These are phyloP conservation scores for Macadamia tetraphylla DNA, from an alignment of 164 flowering plant genomes.

Conservation along the genomic window DNA sequence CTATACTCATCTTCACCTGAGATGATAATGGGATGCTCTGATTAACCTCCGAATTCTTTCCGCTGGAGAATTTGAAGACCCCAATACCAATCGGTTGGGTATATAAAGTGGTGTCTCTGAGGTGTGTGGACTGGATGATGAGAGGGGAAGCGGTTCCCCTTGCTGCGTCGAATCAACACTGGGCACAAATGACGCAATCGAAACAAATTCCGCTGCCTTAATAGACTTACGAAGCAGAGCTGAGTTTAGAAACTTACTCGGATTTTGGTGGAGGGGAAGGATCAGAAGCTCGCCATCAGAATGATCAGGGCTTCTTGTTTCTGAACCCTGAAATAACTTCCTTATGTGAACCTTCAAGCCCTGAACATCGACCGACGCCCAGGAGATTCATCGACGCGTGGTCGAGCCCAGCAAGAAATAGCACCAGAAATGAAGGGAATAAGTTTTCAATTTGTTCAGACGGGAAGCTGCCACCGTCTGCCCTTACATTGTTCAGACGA, in stretches of 20 bases:
- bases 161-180: background rate
- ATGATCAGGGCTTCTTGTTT: conserved; percentile 23
- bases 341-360: background rate
- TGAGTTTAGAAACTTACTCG: background rate
- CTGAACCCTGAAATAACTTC: conserved; percentile 19
- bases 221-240: conserved; percentile 18
- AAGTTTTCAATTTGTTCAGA: conserved; percentile 5
- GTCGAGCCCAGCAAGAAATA: conserved; percentile 29
- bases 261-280: conserved; percentile 6
- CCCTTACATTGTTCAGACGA: conserved; percentile 32
- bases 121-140: conserved; percentile 49
- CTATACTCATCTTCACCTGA: no score
- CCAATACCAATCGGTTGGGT: no score
- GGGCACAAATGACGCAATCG: conserved; percentile 31
- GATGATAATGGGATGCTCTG: no score
- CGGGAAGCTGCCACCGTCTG: conserved; percentile 30
- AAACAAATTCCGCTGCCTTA: conserved; percentile 13
- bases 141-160: conserved; percentile 27
- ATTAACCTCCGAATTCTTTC: no score
- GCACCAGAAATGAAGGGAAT: no score
- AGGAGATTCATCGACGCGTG: conserved; percentile 65
- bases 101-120: conserved; percentile 9
- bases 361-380: conserved; percentile 22
- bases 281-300: conserved; percentile 9
- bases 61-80: no score